Base-by-base conservation (phyloP, 768 basidiomycete species). In the Suillus placidus region DNA sequence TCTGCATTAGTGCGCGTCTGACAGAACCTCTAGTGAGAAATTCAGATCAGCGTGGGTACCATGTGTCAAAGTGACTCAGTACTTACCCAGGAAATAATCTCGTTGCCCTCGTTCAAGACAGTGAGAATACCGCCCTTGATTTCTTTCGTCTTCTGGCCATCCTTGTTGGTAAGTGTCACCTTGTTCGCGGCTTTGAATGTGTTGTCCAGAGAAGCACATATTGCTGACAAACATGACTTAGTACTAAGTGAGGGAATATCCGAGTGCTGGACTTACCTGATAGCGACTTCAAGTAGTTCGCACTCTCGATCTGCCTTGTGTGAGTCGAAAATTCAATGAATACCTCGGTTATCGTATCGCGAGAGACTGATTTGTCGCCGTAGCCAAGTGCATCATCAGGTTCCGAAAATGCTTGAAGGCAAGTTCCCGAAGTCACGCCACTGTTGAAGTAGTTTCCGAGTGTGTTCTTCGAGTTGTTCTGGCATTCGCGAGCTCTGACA, bases 331-430 rank as follows among this genome's bases (percentile, higher is more conserved):
- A 73, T 6, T 69, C 61, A 20, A 62, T 23, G 52, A 67, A 72
- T 1, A 72, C 52, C 2, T 73, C 71, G 1, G 70, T 63, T 7
- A 76, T 68, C 6, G 71, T 18, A 23, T 76, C 70, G 35, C 69
- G 63, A 0, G 70, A 65, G 49, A 73, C 67, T 6, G 58, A 65
- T n/a, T 42, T 42, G 52, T 64, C 61, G 38, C 34, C 65, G 43
- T 67, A 67, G 16, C 60, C 66, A 4, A n/a, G 40, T 6, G 16
- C 12, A 37, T 70, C 43, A 0, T 61, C 37, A 10, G 54, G 57
- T 13, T 63, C 45, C 10, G 58, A 62, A 60, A 57, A 62, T 51
- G 20, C 40, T n/a, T 51, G 37, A 35, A 52, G 26, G 7, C 13
- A 9, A 6, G 12, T 42, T 42, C 40, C 40, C 14, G 16, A 14